phyloP scores from a whole-genome alignment of 371 early-diverging fungal species.

The Zancudomyces culisetae region DNA sequence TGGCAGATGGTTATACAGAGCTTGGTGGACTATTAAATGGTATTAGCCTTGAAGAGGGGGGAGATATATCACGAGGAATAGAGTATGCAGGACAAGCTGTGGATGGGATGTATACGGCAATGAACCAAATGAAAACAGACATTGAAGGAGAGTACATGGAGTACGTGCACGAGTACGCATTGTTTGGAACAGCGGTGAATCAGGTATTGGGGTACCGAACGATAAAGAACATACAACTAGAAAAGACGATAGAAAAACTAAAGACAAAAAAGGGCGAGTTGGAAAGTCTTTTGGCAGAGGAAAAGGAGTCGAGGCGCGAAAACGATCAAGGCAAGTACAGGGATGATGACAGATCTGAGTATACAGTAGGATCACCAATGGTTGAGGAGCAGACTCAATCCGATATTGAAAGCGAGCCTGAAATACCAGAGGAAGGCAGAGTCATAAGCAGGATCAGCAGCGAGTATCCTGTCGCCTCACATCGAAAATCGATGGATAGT shows the following conservation, averaged over 20 bases:
- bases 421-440: constrained; percentile 7
- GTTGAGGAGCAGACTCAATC: not conserved
- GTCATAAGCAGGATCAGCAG: no score
- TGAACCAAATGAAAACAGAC: constrained; percentile 33
- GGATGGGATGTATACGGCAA: constrained; percentile 60
- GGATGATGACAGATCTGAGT: not conserved
- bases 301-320: not conserved
- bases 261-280: constrained; percentile 43
- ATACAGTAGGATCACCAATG: not conserved
- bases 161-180: constrained; percentile 70
- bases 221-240: constrained; percentile 69
- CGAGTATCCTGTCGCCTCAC: no score
- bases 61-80: constrained; percentile 48
- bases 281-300: constrained; percentile 50
- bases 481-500: no score
- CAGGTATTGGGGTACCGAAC: constrained; percentile 64
- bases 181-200: constrained; percentile 69
- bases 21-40: constrained; percentile 86
- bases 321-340: not conserved
- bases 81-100: constrained; percentile 81
- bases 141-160: constrained; percentile 66
- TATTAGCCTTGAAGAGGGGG: constrained; percentile 68
- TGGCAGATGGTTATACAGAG: constrained; percentile 61
- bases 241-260: constrained; percentile 47
- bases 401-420: constrained; percentile 4